These are phyloP conservation scores for Neonothopanus nambi DNA, from an alignment of 1,284 basidiomycete species.

Conservation along the genomic window DNA sequence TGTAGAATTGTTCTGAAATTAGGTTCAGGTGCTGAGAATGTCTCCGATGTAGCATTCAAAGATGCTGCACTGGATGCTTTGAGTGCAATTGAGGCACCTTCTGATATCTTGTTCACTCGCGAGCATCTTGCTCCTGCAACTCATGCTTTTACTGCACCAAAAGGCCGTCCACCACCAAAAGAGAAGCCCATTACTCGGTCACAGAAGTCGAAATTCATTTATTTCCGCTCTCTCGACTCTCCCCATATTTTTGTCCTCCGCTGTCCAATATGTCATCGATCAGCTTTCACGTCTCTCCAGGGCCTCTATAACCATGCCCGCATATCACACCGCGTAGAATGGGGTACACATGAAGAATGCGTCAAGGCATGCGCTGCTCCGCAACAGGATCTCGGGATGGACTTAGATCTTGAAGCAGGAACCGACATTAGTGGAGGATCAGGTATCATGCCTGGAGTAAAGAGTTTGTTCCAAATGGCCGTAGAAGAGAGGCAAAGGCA, in stretches of 20 bases:
- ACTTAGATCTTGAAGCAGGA: slow-evolving; percentile 49
- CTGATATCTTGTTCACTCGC: slow-evolving; percentile 47
- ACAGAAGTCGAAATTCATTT: slow-evolving; percentile 43
- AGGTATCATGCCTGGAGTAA: slow-evolving; percentile 56
- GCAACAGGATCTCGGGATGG: slow-evolving; percentile 37
- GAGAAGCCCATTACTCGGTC: slow-evolving; percentile 26
- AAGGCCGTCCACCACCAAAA: slow-evolving; percentile 34
- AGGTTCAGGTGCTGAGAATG: slow-evolving; percentile 4
- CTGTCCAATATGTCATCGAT: slow-evolving; percentile 62
- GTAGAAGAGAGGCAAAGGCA: slow-evolving; percentile 41
- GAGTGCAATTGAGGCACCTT: slow-evolving; percentile 52
- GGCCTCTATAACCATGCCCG: slow-evolving; percentile 77
- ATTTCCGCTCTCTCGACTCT: slow-evolving; percentile 42
- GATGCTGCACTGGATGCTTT: slow-evolving; percentile 59
- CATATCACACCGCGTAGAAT: slow-evolving; percentile 64
- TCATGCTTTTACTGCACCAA: slow-evolving; percentile 18
- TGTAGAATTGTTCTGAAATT: not conserved
- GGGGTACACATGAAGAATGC: slow-evolving; percentile 75
- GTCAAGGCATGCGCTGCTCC: slow-evolving; percentile 61
- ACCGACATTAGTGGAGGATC: slow-evolving; percentile 56
- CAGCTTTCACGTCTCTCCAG: slow-evolving; percentile 71
- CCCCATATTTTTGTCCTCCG: slow-evolving; percentile 45
- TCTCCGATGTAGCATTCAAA: slow-evolving; percentile 36
- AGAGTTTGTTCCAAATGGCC: slow-evolving; percentile 68
- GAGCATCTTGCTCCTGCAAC: slow-evolving; percentile 31